Percentiles rank a stretch among this genome's conserved stretches.
These are phyloP conservation scores for Priceomyces castillae DNA, from an alignment of 805 yeast genomes.

Conservation along the genomic window DNA sequence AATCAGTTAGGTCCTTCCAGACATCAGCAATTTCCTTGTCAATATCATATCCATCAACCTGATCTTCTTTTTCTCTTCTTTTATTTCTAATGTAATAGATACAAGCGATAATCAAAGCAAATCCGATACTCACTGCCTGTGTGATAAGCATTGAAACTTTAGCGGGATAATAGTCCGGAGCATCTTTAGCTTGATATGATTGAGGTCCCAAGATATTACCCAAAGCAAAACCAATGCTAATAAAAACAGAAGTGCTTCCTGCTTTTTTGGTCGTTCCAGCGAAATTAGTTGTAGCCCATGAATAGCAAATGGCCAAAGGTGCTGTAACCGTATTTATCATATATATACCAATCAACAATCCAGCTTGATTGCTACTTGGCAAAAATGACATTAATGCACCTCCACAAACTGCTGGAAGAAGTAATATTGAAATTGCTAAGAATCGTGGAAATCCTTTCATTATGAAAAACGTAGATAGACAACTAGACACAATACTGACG, in stretches of 20 bases:
- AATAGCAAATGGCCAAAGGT: slow-evolving; percentile 13
- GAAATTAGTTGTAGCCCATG: slow-evolving; percentile 11
- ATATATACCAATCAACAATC: slow-evolving; percentile 23
- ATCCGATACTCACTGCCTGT: slow-evolving; percentile 11
- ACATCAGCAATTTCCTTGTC: slow-evolving; percentile 8
- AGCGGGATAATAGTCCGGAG: slow-evolving; percentile 14
- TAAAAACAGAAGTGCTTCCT: slow-evolving; percentile 5
- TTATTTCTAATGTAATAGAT: slow-evolving; percentile 10
- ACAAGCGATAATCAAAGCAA: slow-evolving; percentile 8
- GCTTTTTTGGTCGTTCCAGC: slow-evolving; percentile 3
- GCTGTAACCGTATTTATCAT: slow-evolving; percentile 14
- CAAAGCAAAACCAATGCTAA: slow-evolving; percentile 12
- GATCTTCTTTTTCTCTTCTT: slow-evolving; percentile 7
- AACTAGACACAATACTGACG: slow-evolving; percentile 17
- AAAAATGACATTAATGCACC: slow-evolving; percentile 25
- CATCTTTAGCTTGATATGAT: slow-evolving; percentile 10
- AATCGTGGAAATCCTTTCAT: slow-evolving; percentile 18
- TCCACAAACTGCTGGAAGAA: slow-evolving; percentile 22
- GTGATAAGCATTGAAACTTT: slow-evolving; percentile 15
- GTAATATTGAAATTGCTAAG: slow-evolving; percentile 15
- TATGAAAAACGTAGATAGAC: slow-evolving; percentile 17
- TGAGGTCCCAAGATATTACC: slow-evolving; percentile 14
- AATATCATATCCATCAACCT: slow-evolving; percentile 1
- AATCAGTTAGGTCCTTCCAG: slow-evolving; percentile 15
- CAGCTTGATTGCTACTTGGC: slow-evolving; percentile 17